Percentiles rank a stretch among this genome's conserved stretches.
phyloP scores from a whole-genome alignment of 2,329 filamentous ascomycete genomes.

The Ceratocystis huliohia region DNA sequence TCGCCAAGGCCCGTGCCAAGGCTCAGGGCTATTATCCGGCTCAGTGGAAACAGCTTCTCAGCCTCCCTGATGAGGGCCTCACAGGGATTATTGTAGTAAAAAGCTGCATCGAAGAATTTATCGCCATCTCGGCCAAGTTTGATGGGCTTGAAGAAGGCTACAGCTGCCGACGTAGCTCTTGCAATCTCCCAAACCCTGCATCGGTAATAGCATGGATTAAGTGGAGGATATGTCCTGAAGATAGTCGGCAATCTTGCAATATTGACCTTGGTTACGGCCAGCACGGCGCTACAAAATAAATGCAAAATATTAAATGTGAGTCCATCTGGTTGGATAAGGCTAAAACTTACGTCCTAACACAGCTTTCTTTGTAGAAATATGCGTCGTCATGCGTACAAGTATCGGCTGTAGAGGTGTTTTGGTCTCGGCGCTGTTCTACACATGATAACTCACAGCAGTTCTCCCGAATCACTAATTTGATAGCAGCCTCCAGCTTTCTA shows the following conservation, averaged over 20 bases:
- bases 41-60: constrained; percentile 23
- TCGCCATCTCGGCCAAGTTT: constrained; percentile 13
- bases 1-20: constrained; percentile 25
- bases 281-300: too few species aligned
- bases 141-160: not conserved
- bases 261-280: too few species aligned
- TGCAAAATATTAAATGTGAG: too few species aligned
- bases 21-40: constrained; percentile 22
- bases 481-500: not conserved
- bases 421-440: not conserved
- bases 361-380: not conserved
- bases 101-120: constrained; percentile 26
- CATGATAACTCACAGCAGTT: not conserved
- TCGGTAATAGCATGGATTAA: too few species aligned
- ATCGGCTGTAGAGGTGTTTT: not conserved
- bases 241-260: too few species aligned
- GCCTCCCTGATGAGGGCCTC: constrained; percentile 27
- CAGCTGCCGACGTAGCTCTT: not conserved
- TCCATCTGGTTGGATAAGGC: too few species aligned
- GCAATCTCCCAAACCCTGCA: not conserved
- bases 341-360: too few species aligned
- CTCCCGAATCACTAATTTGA: not conserved
- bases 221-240: too few species aligned
- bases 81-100: constrained; percentile 27
- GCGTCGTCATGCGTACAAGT: not conserved